Conservation (phyloP, 164 flowering plant species). For the Santalum album region DNA sequence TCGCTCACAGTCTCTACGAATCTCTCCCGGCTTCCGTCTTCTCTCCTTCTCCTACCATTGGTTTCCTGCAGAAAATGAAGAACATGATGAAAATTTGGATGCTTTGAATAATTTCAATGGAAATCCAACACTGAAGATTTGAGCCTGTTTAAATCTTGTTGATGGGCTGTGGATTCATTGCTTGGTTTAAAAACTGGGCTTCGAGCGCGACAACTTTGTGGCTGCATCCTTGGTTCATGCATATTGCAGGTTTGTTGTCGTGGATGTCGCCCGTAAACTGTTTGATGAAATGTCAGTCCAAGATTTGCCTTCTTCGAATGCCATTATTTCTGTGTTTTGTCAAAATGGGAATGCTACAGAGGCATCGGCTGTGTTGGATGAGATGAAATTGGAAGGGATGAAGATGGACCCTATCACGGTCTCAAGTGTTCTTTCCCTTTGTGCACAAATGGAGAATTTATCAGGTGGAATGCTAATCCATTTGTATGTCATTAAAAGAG, state of each 20-base stretch:
- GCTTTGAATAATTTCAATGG: no score
- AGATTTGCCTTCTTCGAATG: no score
- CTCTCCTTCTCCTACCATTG: no score
- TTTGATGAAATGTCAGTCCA: constrained; percentile 46
- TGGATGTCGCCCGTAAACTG: constrained; percentile 31
- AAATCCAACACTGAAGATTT: no score
- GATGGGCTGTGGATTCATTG: constrained; percentile 48
- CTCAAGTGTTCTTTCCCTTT: constrained; percentile 42
- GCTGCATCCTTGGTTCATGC: constrained; percentile 59
- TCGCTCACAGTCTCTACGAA: no score
- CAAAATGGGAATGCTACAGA: constrained; percentile 39
- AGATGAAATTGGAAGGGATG: constrained; percentile 39
- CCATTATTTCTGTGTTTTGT: no score
- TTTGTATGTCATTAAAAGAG: constrained; percentile 44
- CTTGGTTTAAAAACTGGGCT: constrained; percentile 42
- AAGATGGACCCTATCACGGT: no score
- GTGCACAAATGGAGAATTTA: constrained; percentile 34
- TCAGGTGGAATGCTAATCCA: constrained; percentile 37
- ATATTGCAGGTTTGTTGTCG: constrained; percentile 42
- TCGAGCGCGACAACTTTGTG: constrained; percentile 55
- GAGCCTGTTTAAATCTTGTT: constrained; percentile 33
- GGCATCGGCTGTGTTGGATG: constrained; percentile 37
- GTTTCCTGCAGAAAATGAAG: no score
- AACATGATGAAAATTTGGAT: no score
- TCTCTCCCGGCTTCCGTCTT: no score